Evolutionary conservation across 2,329 filamentous ascomycete genomes (phyloP).

Genomic region (Sarocladium brachiariae): DNA sequence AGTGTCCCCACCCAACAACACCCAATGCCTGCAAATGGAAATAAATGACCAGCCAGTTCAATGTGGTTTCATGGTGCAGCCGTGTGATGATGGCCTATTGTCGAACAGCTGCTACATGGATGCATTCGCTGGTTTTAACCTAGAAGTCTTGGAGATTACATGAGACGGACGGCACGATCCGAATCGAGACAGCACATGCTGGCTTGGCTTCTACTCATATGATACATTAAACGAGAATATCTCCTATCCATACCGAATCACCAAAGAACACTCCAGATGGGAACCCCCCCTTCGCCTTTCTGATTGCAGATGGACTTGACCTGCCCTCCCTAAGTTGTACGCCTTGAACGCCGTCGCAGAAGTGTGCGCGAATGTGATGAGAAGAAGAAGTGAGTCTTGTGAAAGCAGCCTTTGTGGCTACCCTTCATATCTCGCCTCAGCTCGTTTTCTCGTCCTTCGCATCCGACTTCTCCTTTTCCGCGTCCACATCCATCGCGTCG

Average conservation of each 20-base stretch:
- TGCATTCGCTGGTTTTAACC: too few species aligned
- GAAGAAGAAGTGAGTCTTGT: background rate
- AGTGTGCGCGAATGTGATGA: background rate
- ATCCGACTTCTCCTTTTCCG: conserved; percentile 9
- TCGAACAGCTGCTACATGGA: too few species aligned
- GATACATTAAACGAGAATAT: background rate
- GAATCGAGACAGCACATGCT: background rate
- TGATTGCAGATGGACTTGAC: background rate
- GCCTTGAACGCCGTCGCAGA: conserved; percentile 3
- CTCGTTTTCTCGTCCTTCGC: conserved; percentile 9
- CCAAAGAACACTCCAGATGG: background rate
- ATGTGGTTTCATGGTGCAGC: too few species aligned
- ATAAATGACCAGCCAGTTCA: too few species aligned
- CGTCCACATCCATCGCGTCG: conserved; percentile 13
- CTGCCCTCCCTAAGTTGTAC: background rate
- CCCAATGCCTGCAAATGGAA: too few species aligned
- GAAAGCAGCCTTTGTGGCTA: background rate
- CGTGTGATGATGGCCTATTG: too few species aligned
- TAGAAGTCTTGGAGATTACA: too few species aligned
- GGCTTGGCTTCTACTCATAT: background rate
- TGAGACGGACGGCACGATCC: too few species aligned
- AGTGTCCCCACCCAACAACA: background rate
- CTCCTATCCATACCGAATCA: background rate
- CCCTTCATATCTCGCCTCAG: background rate
- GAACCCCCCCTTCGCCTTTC: background rate